A percentile compares a stretch with the other conserved stretches of the same genome.
Evolutionary conservation across 2,329 filamentous ascomycete species (phyloP).

Genomic region (Ceratocystis diversiconidia): DNA sequence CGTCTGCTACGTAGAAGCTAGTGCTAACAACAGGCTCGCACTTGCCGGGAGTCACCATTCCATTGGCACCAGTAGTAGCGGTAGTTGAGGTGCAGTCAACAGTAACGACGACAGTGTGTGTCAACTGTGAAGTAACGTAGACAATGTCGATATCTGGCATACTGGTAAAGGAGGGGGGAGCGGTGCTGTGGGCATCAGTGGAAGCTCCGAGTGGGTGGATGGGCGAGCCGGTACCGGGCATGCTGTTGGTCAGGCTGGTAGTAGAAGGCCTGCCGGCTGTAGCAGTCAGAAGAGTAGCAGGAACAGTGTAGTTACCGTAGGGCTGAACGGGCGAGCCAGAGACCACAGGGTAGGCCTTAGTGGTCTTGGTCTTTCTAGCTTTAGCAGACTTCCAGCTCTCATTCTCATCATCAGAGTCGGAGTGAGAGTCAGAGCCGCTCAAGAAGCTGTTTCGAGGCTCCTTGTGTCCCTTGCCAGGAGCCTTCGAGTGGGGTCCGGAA

Average conservation of each 20-base stretch:
- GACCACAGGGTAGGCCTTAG: not conserved
- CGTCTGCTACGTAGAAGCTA: not conserved
- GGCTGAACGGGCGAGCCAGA: not conserved
- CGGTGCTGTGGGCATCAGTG: not conserved
- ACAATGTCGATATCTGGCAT: not conserved
- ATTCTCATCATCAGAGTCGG: not conserved
- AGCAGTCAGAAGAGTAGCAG: not conserved
- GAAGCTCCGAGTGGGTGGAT: not conserved
- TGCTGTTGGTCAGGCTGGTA: not conserved
- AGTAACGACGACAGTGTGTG: constrained; percentile 1
- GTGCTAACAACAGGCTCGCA: not conserved
- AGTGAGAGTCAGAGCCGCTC: not conserved
- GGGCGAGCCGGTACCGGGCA: no score
- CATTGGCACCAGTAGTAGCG: not conserved
- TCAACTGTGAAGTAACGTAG: not conserved
- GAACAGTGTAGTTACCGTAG: not conserved
- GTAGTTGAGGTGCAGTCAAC: constrained; percentile 9
- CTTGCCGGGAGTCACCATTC: not conserved
- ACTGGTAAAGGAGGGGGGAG: not conserved
- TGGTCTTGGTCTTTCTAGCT: not conserved
- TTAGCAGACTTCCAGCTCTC: not conserved
- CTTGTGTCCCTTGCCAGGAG: no score
- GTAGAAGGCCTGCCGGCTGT: not conserved
- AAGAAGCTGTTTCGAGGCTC: not conserved
- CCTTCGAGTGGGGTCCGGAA: no score